A percentile compares a stretch with the other conserved stretches of the same genome.
phyloP scores from a whole-genome alignment of 1,284 basidiomycete species.

The Chondrostereum purpureum region DNA sequence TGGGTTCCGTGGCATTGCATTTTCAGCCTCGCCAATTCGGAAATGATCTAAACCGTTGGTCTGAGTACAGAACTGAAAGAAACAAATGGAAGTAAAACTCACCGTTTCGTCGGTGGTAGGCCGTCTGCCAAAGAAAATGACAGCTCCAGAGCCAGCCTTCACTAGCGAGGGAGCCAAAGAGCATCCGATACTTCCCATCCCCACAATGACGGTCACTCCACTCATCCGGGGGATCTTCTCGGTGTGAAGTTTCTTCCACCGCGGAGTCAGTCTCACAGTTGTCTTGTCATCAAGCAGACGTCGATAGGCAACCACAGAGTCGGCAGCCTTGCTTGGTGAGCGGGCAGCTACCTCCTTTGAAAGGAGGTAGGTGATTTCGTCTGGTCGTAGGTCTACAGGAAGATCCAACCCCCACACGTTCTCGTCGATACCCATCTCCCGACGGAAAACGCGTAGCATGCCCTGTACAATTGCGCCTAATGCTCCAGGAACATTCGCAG shows the following conservation, averaged over 20 bases:
- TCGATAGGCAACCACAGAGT: conserved; percentile 15
- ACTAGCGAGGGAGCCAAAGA: conserved; percentile 18
- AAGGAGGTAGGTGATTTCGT: conserved; percentile 6
- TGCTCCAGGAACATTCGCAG: not conserved
- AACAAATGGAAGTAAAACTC: too few species aligned
- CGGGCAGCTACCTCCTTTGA: conserved; percentile 15
- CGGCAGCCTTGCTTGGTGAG: conserved; percentile 3
- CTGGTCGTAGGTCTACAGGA: conserved; percentile 5
- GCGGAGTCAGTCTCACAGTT: conserved; percentile 16
- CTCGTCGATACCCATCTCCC: conserved; percentile 17
- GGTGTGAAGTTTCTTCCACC: conserved; percentile 10
- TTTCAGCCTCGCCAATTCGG: too few species aligned
- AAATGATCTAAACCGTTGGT: too few species aligned
- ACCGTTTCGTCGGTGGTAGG: conserved; percentile 13
- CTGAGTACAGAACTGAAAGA: too few species aligned
- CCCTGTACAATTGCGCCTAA: conserved; percentile 19
- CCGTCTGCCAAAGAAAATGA: conserved; percentile 21
- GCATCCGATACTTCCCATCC: conserved; percentile 23
- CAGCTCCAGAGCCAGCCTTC: conserved; percentile 14
- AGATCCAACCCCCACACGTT: conserved; percentile 21
- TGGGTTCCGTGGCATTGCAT: too few species aligned
- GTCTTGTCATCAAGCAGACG: conserved; percentile 9
- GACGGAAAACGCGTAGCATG: conserved; percentile 22
- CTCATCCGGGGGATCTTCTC: conserved; percentile 9
- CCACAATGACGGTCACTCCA: conserved; percentile 22